Base-by-base conservation (phyloP, 805 yeast genomes). In the Saccharomycopsis amapae region DNA sequence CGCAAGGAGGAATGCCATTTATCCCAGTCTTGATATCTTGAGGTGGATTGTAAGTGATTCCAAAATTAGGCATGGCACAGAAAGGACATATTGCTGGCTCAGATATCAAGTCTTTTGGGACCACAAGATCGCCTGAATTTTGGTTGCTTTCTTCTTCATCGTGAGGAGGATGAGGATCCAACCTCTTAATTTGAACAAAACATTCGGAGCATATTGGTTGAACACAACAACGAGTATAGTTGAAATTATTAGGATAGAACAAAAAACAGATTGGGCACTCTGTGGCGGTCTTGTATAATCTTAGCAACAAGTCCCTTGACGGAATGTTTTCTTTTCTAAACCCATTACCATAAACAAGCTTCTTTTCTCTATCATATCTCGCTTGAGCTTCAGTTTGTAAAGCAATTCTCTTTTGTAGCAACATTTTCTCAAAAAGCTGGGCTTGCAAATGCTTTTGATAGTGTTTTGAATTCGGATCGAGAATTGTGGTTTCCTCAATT, bases 251-350 rank as follows among this genome's bases (percentile, higher is more conserved):
- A 1, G 97, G 97, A 62, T 81, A 88, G 59, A 74, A 85, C 7
- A 93, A 70, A 60, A 90, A 90, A 60, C 98, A 90, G 53, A 90
- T 90, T 7, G 98, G 97, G 61, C 98, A 90, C 57, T 93, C 98
- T 25, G 72, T 64, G 3, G 86, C 78, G 47, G 76, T 66, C 44
- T 77, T 66, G 65, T 90, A 90, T 18, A 90, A 64, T 45, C 70
- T 63, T 40, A 81, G 63, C 46, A 78, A 69, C 46, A 82, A 62
- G 35, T 65, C 66, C 35, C 62, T 50, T 52, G 62, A 68, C 57
- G 18, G 59, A 53, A 44, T 71, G 72, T 53, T 65, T 66, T 18
- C 63, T 58, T 39, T 61, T 60, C 49, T 59, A 68, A 38, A 56
- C 40, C 35, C 60, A 59, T 50, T 67, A 61, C 19, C 34, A 23